Evolutionary conservation across 2,329 filamentous ascomycete species (phyloP).

Genomic region (Thermothelomyces thermophilus): DNA sequence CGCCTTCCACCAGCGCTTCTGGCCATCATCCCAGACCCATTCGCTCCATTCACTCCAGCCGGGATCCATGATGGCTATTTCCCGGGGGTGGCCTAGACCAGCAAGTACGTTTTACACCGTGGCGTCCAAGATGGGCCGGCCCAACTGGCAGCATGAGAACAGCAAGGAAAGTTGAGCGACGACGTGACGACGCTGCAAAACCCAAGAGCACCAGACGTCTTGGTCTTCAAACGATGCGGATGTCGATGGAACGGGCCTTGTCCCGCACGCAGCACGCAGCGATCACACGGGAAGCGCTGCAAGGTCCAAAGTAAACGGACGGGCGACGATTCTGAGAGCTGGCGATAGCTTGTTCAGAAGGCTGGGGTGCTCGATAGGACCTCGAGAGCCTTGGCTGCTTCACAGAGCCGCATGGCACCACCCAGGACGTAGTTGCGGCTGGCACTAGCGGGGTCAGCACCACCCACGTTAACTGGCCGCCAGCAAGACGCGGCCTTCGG

Average conservation of each 20-base stretch:
- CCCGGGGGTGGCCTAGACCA: not conserved
- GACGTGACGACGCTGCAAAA: not conserved
- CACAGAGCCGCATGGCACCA: constrained; percentile 6
- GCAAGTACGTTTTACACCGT: constrained; percentile 3
- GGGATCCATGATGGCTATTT: not conserved
- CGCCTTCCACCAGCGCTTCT: constrained; percentile 28
- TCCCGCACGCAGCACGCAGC: constrained; percentile 2
- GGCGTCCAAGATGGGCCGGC: too few species aligned
- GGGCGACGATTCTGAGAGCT: not conserved
- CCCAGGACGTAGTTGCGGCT: not conserved
- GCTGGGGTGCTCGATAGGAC: constrained; percentile 2
- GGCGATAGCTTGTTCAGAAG: not conserved
- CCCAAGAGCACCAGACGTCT: not conserved
- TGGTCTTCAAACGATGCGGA: not conserved
- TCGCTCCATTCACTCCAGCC: constrained; percentile 22
- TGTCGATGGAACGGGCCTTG: not conserved
- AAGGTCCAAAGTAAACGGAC: not conserved
- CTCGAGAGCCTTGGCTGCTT: not conserved
- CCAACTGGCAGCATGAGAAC: constrained; percentile 2
- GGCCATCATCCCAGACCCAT: constrained; percentile 28
- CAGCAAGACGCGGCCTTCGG: not conserved
- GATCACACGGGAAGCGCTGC: not conserved
- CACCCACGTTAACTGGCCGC: not conserved
- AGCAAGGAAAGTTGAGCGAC: not conserved
- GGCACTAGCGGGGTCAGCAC: not conserved